Evolutionary conservation across 2,329 filamentous ascomycete genomes (phyloP).

Genomic region (Annulohypoxylon truncatum): DNA sequence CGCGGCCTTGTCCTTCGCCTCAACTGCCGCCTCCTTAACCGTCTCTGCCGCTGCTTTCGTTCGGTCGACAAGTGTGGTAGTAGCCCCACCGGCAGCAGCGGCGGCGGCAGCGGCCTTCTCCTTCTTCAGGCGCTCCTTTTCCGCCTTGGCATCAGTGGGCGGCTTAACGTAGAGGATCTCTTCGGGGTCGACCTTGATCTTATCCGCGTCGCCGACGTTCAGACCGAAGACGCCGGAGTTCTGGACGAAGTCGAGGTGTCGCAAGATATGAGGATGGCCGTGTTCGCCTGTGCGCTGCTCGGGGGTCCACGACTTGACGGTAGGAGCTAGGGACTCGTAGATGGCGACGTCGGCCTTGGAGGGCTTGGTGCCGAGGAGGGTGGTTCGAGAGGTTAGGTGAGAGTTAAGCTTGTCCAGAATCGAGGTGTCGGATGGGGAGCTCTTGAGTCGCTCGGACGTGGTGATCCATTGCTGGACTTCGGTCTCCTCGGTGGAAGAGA

Average conservation of each 20-base stretch:
- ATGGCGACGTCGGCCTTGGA: conserved; percentile 87
- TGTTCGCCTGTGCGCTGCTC: conserved; percentile 92
- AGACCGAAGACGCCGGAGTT: conserved; percentile 82
- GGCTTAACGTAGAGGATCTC: conserved; percentile 90
- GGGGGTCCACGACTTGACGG: conserved; percentile 81
- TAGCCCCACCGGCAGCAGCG: conserved; percentile 58
- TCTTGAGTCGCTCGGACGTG: conserved; percentile 77
- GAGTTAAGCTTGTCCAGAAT: conserved; percentile 85
- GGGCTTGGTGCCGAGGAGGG: conserved; percentile 88
- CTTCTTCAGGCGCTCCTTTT: conserved; percentile 97
- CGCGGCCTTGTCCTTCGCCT: conserved; percentile 66
- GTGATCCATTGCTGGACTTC: conserved; percentile 92
- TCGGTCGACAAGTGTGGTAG: conserved; percentile 65
- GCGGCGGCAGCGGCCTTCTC: conserved; percentile 82
- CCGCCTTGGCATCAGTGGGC: conserved; percentile 88
- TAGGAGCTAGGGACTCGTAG: conserved; percentile 80
- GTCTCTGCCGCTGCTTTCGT: conserved; percentile 70
- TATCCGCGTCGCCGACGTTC: conserved; percentile 75
- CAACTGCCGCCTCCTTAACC: conserved; percentile 62
- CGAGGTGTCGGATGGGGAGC: conserved; percentile 69
- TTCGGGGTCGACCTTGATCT: conserved; percentile 81
- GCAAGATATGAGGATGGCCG: conserved; percentile 90
- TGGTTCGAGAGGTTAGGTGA: conserved; percentile 89
- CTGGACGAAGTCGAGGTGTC: conserved; percentile 94
- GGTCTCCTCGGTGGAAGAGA: conserved; percentile 81